These are phyloP conservation scores for Penicillium atrosanguineum DNA, from an alignment of 495 filamentous ascomycete species.

Conservation along the genomic window DNA sequence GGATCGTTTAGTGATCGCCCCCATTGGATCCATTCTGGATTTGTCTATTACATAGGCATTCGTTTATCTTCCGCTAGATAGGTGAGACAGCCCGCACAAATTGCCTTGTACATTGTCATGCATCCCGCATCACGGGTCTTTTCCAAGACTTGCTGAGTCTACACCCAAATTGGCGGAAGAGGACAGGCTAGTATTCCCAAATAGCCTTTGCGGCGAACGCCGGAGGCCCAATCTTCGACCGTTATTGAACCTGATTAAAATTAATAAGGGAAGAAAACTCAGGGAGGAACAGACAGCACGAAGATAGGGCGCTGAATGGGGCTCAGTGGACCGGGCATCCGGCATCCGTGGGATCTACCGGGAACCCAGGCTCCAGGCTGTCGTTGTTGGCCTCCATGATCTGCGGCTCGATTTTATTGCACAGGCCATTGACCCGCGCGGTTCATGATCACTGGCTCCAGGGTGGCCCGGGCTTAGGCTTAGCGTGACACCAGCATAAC, in stretches of 20 bases:
- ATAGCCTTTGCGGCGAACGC: neutral
- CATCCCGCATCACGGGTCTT: too few relatives aligned
- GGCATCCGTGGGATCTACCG: neutral
- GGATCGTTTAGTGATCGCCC: too few relatives aligned
- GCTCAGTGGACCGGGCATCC: neutral
- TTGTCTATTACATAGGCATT: too few relatives aligned
- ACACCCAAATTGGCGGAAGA: too few relatives aligned
- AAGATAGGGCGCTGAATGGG: neutral
- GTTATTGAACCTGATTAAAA: neutral
- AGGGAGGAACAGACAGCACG: neutral
- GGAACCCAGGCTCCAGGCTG: neutral
- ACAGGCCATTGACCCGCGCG: neutral
- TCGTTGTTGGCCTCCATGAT: neutral
- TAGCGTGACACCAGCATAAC: slow-evolving; percentile 2
- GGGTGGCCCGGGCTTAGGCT: neutral
- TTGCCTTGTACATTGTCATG: too few relatives aligned
- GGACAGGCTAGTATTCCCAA: too few relatives aligned
- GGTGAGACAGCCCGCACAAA: too few relatives aligned
- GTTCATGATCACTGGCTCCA: slow-evolving; percentile 4
- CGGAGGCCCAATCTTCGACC: neutral
- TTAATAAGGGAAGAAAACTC: neutral
- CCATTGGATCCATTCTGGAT: too few relatives aligned
- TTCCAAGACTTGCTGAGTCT: too few relatives aligned
- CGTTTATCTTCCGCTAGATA: too few relatives aligned
- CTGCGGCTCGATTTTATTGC: slow-evolving; percentile 6